Evolutionary conservation across 164 flowering plant species (phyloP), one percentile per base, ranked within the genome.

Genomic region (Berberis vulgaris): DNA sequence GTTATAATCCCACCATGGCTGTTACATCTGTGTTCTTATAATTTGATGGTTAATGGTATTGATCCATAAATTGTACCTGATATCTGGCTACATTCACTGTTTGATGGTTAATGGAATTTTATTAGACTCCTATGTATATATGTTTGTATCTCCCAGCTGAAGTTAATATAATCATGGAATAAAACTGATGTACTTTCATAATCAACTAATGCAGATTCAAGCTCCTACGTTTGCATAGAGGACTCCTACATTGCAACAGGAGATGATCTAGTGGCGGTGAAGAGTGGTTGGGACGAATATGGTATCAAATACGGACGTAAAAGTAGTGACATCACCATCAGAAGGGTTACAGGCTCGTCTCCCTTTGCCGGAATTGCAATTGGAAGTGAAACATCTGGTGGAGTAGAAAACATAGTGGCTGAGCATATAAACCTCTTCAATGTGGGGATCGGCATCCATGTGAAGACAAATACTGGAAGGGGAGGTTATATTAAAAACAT

Each of bases 211-310:
- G 66, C 86, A 94, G 99, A 95, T 79, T 95, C 99, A 61, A 85
- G 96, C 77, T 78, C 80, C 54, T 76, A 85, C 57, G 90, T 94
- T 43, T 95, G 99, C 83, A 91, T 91, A 65, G 99, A 95, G 72
- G 99, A 91, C 67, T 84, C 89, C 9, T 91, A 79, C 76, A 91
- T 91, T 61, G 79, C 89, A 1, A 82, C 84, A 0, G 99, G 97
- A 46, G 99, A 91, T 57, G 99, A 94, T 72, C 77, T 91, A 43
- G 87, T 94, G 9, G 88, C 97, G 6, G 82, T 94, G 56, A 94
- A 94, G 79, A 91, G 97, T 67, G 99, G 99, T 7, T 94, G 99
- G 99, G 99, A 94, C 65, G 86, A 94, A 68, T 94, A 94, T 45
- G 99, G 99, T 5, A 87, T 86, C 44, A 73, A 87, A 6, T 94